Evolutionary conservation across 164 flowering plant genomes (phyloP).

Genomic region (Santalum album): DNA sequence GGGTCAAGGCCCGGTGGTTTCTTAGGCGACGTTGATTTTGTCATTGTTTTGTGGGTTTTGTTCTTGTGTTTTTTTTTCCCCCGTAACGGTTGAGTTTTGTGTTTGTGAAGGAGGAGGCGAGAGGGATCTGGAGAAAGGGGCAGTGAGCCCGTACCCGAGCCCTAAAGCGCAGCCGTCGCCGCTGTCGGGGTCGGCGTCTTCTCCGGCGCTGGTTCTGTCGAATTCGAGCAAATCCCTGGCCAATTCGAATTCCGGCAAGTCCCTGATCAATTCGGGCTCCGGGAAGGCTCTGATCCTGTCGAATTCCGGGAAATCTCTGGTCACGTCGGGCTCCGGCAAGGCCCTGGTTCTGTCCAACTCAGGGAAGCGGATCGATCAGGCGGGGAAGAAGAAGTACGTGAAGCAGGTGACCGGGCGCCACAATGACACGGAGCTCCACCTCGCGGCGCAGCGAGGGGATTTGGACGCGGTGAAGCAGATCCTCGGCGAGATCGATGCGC

Average conservation of each 20-base stretch:
- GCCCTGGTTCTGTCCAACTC: slow-evolving; percentile 25
- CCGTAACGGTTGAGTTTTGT: neutral
- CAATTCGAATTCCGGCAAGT: neutral
- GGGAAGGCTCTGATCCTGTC: slow-evolving; percentile 26
- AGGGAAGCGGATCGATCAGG: slow-evolving; percentile 61
- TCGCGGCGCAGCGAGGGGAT: slow-evolving; percentile 72
- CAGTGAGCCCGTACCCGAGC: slow-evolving; percentile 6
- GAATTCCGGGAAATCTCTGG: slow-evolving; percentile 10
- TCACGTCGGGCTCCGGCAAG: slow-evolving; percentile 26
- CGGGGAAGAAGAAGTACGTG: slow-evolving; percentile 73
- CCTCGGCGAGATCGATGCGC: slow-evolving; percentile 51
- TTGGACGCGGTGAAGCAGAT: slow-evolving; percentile 51
- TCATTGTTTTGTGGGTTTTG: no score
- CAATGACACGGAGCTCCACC: slow-evolving; percentile 80
- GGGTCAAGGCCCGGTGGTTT: no score
- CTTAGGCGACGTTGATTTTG: no score
- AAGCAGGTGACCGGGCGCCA: slow-evolving; percentile 80
- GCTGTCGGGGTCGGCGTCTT: neutral
- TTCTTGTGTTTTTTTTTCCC: no score
- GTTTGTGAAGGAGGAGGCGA: slow-evolving; percentile 10
- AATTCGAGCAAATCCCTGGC: slow-evolving; percentile 7
- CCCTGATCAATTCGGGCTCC: neutral
- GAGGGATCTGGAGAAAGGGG: slow-evolving; percentile 41
- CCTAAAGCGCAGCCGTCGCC: slow-evolving; percentile 14
- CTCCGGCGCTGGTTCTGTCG: slow-evolving; percentile 10